phyloP scores from a whole-genome alignment of 495 filamentous ascomycete genomes.

The Penicillium cataractarum region DNA sequence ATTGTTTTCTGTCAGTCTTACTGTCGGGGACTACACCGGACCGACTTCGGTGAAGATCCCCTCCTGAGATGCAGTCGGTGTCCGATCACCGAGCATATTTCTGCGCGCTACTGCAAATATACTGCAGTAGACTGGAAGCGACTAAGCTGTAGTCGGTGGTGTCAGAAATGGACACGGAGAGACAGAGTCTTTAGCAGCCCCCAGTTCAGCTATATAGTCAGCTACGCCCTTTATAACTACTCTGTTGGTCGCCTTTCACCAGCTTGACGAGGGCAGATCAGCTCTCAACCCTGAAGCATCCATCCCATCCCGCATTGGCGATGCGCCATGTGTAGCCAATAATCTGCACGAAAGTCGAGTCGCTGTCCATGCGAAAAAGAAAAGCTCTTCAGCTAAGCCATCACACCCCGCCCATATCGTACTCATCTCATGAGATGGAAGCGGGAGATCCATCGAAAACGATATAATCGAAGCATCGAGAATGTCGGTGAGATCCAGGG shows the following conservation, averaged over 20 bases:
- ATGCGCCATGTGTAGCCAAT: constrained; percentile 2
- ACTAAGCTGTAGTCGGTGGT: neutral
- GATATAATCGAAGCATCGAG: neutral
- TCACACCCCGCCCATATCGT: neutral
- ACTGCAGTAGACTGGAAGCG: neutral
- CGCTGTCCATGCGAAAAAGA: neutral
- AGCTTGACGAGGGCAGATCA: neutral
- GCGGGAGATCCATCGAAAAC: neutral
- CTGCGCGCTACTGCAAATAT: constrained; percentile 15
- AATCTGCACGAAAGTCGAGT: neutral
- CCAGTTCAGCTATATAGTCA: constrained; percentile 8
- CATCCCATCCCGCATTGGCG: neutral
- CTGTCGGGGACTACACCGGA: constrained; percentile 10
- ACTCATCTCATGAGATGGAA: neutral
- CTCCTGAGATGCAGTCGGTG: constrained; percentile 1
- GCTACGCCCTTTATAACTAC: too few relatives aligned
- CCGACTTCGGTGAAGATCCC: constrained; percentile 13
- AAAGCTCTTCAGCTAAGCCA: neutral
- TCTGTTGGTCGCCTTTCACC: neutral
- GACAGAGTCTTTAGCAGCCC: neutral
- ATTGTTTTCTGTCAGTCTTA: neutral
- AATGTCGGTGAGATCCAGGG: neutral
- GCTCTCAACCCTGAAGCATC: neutral
- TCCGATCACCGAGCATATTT: constrained; percentile 15
- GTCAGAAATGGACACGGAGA: neutral